Conservation (phyloP, 768 basidiomycete species). For the Hygrocybe punicea region DNA sequence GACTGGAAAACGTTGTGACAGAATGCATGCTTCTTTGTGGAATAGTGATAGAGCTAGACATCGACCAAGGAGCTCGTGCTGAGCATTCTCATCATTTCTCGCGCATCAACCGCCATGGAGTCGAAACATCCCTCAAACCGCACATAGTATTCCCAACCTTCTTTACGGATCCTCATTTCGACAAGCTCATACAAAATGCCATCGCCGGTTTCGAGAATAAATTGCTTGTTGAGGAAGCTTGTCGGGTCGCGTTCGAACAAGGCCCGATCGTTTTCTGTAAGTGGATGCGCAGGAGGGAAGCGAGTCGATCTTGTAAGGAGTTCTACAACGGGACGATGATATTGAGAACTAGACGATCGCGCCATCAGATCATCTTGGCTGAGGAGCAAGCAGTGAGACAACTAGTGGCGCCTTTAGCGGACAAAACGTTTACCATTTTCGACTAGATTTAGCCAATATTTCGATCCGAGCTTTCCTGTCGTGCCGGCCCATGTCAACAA, state of each 20-base stretch:
- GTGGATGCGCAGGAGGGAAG: background rate
- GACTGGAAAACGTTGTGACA: too few species aligned
- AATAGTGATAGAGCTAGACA: background rate
- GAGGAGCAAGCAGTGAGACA: background rate
- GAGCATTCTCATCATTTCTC: constrained; percentile 1
- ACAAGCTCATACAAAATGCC: background rate
- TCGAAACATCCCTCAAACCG: constrained; percentile 4
- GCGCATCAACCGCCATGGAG: background rate
- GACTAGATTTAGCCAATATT: constrained; percentile 1
- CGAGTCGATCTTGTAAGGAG: background rate
- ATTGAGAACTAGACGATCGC: background rate
- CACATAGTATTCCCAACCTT: background rate
- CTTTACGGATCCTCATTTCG: background rate
- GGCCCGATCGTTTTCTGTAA: background rate
- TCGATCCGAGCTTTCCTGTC: background rate
- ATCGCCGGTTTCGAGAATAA: background rate
- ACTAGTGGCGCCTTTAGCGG: background rate
- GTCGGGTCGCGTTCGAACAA: background rate
- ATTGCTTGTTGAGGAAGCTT: background rate
- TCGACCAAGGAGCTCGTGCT: background rate
- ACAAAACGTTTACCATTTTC: background rate
- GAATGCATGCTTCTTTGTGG: too few species aligned
- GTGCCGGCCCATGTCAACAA: background rate
- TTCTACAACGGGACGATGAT: background rate
- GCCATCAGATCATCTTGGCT: background rate